Conservation (phyloP, 2,329 filamentous ascomycete species). For the Arthrobotrys conoides region DNA sequence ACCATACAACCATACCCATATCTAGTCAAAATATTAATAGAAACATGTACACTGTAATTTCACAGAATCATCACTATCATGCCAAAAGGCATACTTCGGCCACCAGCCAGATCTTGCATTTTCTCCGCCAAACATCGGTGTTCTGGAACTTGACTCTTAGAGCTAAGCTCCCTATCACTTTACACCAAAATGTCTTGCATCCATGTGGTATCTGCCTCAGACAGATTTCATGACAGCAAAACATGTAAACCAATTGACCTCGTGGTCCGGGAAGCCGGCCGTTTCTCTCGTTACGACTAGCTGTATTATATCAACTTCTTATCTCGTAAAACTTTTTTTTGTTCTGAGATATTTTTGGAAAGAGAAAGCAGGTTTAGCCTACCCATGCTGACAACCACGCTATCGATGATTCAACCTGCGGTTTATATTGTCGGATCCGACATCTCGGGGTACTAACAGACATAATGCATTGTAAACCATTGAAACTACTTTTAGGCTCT, state of each 20-base stretch:
- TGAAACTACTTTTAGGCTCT: neutral
- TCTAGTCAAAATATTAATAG: slow-evolving; percentile 41
- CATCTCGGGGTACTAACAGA: neutral
- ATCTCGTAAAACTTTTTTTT: slow-evolving; percentile 16
- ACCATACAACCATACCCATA: neutral
- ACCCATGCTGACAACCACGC: slow-evolving; percentile 1
- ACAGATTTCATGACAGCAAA: slow-evolving; percentile 11
- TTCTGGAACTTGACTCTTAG: slow-evolving; percentile 16
- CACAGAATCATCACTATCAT: neutral
- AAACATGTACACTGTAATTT: slow-evolving; percentile 10
- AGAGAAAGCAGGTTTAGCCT: slow-evolving; percentile 37
- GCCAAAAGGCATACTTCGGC: neutral
- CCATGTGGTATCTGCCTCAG: slow-evolving; percentile 31
- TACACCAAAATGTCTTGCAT: slow-evolving; percentile 51
- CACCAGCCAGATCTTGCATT: neutral
- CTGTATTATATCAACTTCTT: slow-evolving; percentile 8
- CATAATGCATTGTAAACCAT: neutral
- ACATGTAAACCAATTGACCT: slow-evolving; percentile 18
- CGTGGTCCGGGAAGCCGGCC: slow-evolving; percentile 6
- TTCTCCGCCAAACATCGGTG: slow-evolving; percentile 48
- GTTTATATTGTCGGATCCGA: slow-evolving; percentile 20
- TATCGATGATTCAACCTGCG: slow-evolving; percentile 14
- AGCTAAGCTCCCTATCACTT: slow-evolving; percentile 17
- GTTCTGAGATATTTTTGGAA: slow-evolving; percentile 3
- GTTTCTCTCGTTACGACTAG: slow-evolving; percentile 8